Percentiles rank a stretch among this genome's conserved stretches.
Evolutionary conservation across 441 rosid genomes (phyloP).

Genomic region (Viola pubescens): DNA sequence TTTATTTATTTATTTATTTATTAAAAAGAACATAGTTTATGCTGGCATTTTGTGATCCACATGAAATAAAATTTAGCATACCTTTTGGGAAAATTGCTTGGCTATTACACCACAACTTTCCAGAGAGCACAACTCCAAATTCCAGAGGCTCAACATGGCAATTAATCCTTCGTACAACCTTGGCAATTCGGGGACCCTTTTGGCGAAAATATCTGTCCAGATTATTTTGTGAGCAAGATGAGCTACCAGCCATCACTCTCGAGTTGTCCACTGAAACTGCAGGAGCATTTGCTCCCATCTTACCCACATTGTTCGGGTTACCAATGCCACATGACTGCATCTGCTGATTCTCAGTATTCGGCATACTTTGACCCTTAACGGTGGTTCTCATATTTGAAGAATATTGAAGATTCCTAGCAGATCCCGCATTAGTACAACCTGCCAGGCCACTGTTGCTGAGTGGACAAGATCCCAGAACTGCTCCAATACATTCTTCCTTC

Average conservation of each 20-base stretch:
- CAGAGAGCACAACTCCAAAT: conserved; percentile 71
- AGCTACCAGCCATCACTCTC: conserved; percentile 37
- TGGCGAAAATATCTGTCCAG: conserved; percentile 69
- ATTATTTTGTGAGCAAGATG: conserved; percentile 66
- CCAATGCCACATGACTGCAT: conserved; percentile 23
- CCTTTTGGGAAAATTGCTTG: conserved; percentile 93
- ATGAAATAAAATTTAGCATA: conserved; percentile 17
- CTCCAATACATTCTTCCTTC: conserved; percentile 31
- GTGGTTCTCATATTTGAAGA: conserved; percentile 24
- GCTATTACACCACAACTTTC: conserved; percentile 84
- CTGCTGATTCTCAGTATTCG: conserved; percentile 24
- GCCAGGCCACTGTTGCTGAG: conserved; percentile 23
- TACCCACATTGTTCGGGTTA: conserved; percentile 34
- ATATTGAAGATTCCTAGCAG: conserved; percentile 28
- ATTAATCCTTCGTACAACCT: conserved; percentile 94
- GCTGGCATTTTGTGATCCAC: no score
- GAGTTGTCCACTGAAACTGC: conserved; percentile 31
- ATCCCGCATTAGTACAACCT: conserved; percentile 27
- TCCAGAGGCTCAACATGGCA: conserved; percentile 87
- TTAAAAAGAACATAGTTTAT: neutral
- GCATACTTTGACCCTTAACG: conserved; percentile 20
- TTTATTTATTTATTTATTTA: conserved; percentile 6
- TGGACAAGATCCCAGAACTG: conserved; percentile 22
- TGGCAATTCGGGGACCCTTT: conserved; percentile 98
- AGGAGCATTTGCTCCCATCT: conserved; percentile 31